These are phyloP conservation scores for Mitragyna speciosa DNA, from an alignment of 257 asterid genomes.

Conservation along the genomic window DNA sequence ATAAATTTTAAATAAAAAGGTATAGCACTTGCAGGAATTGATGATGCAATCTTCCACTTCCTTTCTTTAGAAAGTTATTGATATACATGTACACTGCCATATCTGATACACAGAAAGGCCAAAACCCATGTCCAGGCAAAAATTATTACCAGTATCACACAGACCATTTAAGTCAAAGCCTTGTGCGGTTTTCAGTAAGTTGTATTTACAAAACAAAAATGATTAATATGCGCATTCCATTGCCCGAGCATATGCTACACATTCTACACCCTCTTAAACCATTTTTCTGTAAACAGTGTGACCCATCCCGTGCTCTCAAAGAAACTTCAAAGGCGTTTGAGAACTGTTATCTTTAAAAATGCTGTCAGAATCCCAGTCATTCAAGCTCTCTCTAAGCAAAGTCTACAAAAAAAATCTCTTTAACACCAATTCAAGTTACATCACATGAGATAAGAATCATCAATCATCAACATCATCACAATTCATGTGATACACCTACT, in stretches of 20 bases:
- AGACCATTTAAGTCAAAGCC: neutral
- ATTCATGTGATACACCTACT: conserved; percentile 33
- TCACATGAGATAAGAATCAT: conserved; percentile 11
- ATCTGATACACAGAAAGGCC: neutral
- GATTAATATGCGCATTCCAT: neutral
- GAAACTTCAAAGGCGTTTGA: neutral
- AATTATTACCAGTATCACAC: neutral
- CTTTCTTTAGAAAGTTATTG: neutral
- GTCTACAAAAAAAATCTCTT: neutral
- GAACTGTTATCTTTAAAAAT: neutral
- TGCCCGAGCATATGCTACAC: neutral
- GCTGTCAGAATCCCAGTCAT: neutral
- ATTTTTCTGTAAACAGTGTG: neutral
- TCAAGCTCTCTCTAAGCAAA: neutral
- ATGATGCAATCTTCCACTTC: neutral
- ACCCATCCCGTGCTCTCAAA: neutral
- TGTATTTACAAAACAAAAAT: conserved; percentile 19
- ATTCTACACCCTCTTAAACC: neutral
- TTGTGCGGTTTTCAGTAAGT: neutral
- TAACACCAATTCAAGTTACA: conserved; percentile 5
- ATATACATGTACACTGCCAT: neutral
- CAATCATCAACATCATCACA: conserved; percentile 19
- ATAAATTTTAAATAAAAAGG: neutral
- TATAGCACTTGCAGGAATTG: neutral
- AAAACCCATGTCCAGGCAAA: neutral